A percentile compares a stretch with the other conserved stretches of the same genome.
phyloP scores from a whole-genome alignment of 306 rosid genomes.

The Malus orientalis region DNA sequence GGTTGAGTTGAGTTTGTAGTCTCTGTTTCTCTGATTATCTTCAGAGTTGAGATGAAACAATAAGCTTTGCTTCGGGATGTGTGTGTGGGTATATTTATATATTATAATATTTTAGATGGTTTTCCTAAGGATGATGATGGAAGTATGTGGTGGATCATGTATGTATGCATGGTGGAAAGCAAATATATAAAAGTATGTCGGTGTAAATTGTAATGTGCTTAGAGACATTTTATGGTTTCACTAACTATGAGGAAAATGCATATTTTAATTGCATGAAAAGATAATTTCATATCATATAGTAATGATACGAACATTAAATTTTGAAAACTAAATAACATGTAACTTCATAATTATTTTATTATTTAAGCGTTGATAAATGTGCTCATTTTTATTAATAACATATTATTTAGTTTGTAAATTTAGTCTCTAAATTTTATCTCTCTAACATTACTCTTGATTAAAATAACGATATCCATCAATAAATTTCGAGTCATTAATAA shows the following conservation, averaged over 20 bases:
- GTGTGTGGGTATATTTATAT: not conserved
- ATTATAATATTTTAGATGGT: not conserved
- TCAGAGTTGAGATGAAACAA: not conserved
- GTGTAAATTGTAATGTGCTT: not conserved
- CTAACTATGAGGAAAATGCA: not conserved
- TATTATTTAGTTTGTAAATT: fast-evolving
- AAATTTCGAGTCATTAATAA: too few species aligned
- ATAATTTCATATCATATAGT: too few species aligned
- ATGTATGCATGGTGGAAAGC: constrained; percentile 10
- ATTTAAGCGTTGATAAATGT: fast-evolving
- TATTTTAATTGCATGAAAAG: not conserved
- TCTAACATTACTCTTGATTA: too few species aligned
- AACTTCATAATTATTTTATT: too few species aligned
- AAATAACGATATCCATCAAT: too few species aligned
- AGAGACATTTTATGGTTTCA: not conserved
- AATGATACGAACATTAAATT: too few species aligned
- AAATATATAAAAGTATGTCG: not conserved
- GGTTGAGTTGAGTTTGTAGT: not conserved
- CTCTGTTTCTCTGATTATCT: not conserved
- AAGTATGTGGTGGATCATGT: not conserved
- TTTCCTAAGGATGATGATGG: not conserved
- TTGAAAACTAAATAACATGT: too few species aligned
- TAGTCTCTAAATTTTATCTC: too few species aligned
- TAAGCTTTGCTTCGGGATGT: not conserved
- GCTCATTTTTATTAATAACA: fast-evolving